Conservation (phyloP, 106 monocot genomes). For the Posidonia australis region DNA sequence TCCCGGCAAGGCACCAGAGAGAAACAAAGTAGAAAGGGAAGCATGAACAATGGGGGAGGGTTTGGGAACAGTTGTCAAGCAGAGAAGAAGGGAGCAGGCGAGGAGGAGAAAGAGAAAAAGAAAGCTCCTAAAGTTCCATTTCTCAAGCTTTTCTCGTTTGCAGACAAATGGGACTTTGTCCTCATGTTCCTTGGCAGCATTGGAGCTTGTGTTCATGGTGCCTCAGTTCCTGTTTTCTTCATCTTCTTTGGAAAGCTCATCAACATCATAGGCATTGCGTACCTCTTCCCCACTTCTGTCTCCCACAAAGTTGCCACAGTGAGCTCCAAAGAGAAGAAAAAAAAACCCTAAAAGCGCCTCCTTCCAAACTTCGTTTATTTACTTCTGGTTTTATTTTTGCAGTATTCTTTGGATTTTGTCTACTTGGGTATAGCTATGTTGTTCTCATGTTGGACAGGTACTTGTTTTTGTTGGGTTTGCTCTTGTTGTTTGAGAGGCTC, state of each 20-base stretch:
- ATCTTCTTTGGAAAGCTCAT: constrained; percentile 98
- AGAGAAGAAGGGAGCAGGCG: neutral
- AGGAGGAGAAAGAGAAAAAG: constrained; percentile 8
- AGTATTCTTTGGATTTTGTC: constrained; percentile 96
- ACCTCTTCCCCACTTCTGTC: constrained; percentile 74
- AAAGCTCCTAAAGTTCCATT: constrained; percentile 55
- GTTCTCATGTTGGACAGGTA: constrained; percentile 93
- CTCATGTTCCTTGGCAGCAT: constrained; percentile 77
- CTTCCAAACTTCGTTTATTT: neutral
- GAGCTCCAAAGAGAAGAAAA: neutral
- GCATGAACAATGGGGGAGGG: constrained; percentile 2
- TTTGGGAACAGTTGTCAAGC: neutral
- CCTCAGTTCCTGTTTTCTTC: constrained; percentile 98
- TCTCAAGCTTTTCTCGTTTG: constrained; percentile 86
- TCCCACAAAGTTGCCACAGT: constrained; percentile 68
- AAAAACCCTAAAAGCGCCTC: neutral
- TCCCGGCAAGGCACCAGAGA: neutral
- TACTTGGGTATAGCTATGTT: constrained; percentile 69
- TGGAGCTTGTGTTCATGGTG: constrained; percentile 87
- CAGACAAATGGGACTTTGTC: constrained; percentile 63
- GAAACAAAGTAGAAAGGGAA: neutral
- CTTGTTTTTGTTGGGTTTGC: too few species aligned
- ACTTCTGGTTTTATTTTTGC: constrained; percentile 9
- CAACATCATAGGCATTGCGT: constrained; percentile 90
- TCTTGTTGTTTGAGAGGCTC: too few species aligned